Evolutionary conservation across 2,329 filamentous ascomycete species (phyloP).

Genomic region (Karstenula rhodostoma): DNA sequence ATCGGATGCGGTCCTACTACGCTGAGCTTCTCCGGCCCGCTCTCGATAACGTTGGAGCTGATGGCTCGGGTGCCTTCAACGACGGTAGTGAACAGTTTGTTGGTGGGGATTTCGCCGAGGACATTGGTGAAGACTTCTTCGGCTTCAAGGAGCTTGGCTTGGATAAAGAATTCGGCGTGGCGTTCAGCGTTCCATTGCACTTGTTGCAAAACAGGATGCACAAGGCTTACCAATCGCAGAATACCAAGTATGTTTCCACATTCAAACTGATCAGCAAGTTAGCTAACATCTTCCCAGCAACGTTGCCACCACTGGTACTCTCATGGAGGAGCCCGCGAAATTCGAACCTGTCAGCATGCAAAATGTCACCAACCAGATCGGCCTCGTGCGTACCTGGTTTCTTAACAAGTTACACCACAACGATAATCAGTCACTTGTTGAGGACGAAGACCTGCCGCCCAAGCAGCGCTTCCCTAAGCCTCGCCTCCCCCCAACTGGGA

Average conservation of each 20-base stretch:
- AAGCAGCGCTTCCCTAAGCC: slow-evolving; percentile 80
- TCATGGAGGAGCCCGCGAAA: slow-evolving; percentile 73
- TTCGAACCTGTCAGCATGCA: slow-evolving; percentile 82
- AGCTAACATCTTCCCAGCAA: slow-evolving; percentile 58
- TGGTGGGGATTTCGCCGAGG: slow-evolving; percentile 95
- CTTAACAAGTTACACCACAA: slow-evolving; percentile 86
- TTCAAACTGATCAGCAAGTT: slow-evolving; percentile 8
- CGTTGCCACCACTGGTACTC: slow-evolving; percentile 63
- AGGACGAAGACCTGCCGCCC: slow-evolving; percentile 92
- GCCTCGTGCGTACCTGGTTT: slow-evolving; percentile 91
- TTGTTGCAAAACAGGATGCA: slow-evolving; percentile 91
- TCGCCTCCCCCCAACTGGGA: slow-evolving; percentile 75
- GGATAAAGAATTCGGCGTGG: slow-evolving; percentile 88
- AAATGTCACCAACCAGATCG: slow-evolving; percentile 80
- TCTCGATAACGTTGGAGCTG: slow-evolving; percentile 76
- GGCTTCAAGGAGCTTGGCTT: slow-evolving; percentile 95
- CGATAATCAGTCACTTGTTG: slow-evolving; percentile 80
- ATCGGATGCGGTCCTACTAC: slow-evolving; percentile 92
- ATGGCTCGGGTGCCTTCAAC: slow-evolving; percentile 90
- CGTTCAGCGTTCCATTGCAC: slow-evolving; percentile 90
- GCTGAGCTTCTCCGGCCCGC: slow-evolving; percentile 93
- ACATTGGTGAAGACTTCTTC: slow-evolving; percentile 98
- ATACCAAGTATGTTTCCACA: slow-evolving; percentile 59
- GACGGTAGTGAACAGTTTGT: slow-evolving; percentile 98
- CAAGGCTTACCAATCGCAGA: slow-evolving; percentile 82